phyloP scores from a whole-genome alignment of 352 stramenopile genomes.

The Pythium grandisporangium region DNA sequence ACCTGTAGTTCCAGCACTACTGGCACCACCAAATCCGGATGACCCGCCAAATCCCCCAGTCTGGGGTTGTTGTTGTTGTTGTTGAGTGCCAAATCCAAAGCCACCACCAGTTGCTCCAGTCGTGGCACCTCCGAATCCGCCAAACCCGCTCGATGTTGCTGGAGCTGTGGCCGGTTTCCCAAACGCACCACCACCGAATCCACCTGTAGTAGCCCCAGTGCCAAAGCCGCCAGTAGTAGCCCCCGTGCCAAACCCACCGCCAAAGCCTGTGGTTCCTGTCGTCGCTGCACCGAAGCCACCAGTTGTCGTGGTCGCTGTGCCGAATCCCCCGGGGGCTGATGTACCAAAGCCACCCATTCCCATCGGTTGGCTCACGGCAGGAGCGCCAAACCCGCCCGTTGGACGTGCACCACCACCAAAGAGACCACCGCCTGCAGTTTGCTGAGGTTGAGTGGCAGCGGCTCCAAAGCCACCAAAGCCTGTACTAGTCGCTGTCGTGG shows the following conservation, averaged over 20 bases:
- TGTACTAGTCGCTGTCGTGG: slow-evolving; percentile 10
- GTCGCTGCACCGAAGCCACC: slow-evolving; percentile 29
- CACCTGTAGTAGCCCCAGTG: slow-evolving; percentile 1
- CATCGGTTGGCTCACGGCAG: slow-evolving; percentile 1
- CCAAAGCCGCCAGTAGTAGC: slow-evolving; percentile 1
- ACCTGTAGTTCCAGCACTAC: background rate
- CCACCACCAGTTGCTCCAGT: slow-evolving; percentile 5
- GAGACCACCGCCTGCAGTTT: slow-evolving; percentile 10
- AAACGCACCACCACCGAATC: slow-evolving; percentile 10
- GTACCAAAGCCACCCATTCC: slow-evolving; percentile 28
- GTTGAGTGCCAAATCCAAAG: background rate
- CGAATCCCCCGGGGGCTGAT: slow-evolving; percentile 44
- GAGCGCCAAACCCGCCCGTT: slow-evolving; percentile 28
- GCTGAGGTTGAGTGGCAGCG: too few species aligned
- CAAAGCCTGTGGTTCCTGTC: slow-evolving; percentile 36
- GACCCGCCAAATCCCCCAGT: slow-evolving; percentile 6
- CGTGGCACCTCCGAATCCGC: slow-evolving; percentile 8
- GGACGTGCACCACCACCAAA: slow-evolving; percentile 23
- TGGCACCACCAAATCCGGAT: background rate
- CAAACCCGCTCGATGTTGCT: slow-evolving; percentile 10
- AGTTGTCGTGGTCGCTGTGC: slow-evolving; percentile 19
- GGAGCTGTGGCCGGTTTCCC: slow-evolving; percentile 16
- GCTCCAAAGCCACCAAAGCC: slow-evolving; percentile 26
- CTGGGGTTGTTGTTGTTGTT: too few species aligned
- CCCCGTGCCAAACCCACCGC: slow-evolving; percentile 9